These are phyloP conservation scores for Bacidia gigantensis DNA, from an alignment of 495 filamentous ascomycete genomes.

Conservation along the genomic window DNA sequence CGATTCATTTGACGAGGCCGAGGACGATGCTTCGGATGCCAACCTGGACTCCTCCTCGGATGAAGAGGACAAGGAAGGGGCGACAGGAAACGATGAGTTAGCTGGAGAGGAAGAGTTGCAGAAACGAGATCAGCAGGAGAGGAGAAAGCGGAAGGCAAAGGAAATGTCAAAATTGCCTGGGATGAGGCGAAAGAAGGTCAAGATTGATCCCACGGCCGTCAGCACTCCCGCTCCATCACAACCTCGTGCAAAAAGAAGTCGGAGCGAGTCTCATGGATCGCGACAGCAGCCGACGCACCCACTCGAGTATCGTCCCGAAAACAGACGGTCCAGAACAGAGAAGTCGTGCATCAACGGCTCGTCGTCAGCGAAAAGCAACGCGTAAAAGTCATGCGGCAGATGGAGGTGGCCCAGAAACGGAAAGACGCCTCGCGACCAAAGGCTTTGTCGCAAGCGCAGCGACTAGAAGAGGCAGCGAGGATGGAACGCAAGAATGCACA, in stretches of 20 bases:
- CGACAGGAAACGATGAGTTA: slow-evolving; percentile 41
- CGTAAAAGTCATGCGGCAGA: slow-evolving; percentile 61
- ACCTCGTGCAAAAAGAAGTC: slow-evolving; percentile 85
- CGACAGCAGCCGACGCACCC: slow-evolving; percentile 62
- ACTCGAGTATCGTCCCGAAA: slow-evolving; percentile 69
- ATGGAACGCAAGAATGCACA: slow-evolving; percentile 77
- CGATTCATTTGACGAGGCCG: slow-evolving; percentile 58
- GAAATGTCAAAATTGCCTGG: slow-evolving; percentile 37
- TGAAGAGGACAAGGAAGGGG: slow-evolving; percentile 60
- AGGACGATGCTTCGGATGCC: slow-evolving; percentile 57
- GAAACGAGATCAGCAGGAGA: slow-evolving; percentile 37
- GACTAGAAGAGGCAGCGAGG: slow-evolving; percentile 67
- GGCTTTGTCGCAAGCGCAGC: slow-evolving; percentile 79
- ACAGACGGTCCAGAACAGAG: slow-evolving; percentile 73
- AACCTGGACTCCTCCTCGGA: slow-evolving; percentile 74
- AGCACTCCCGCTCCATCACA: slow-evolving; percentile 38
- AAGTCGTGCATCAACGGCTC: slow-evolving; percentile 67
- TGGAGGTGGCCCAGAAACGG: slow-evolving; percentile 75
- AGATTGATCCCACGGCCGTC: slow-evolving; percentile 41
- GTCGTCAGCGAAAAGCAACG: slow-evolving; percentile 71
- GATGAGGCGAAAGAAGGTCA: slow-evolving; percentile 46
- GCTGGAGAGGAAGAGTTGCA: slow-evolving; percentile 54
- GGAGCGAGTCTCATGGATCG: slow-evolving; percentile 81
- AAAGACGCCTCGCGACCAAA: slow-evolving; percentile 63
- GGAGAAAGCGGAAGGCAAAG: slow-evolving; percentile 63